Evolutionary conservation across 208 protist species (phyloP).

Genomic region (Acanthamoeba lenticulata): DNA sequence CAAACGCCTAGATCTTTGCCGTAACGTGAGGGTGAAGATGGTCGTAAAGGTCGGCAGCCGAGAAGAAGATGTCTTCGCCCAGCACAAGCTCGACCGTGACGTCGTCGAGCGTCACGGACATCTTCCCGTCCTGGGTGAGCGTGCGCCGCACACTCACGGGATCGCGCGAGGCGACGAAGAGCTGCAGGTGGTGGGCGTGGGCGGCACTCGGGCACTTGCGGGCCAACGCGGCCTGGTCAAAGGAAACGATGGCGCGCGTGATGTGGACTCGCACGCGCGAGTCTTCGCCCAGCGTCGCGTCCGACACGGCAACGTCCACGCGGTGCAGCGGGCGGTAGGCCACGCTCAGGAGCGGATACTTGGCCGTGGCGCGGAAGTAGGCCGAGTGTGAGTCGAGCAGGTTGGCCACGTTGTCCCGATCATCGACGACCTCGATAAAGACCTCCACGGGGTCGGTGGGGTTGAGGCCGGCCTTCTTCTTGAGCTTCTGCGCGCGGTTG

Average conservation of each 20-base stretch:
- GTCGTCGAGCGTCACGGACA: neutral
- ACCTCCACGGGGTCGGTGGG: neutral
- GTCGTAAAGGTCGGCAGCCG: neutral
- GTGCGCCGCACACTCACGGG: neutral
- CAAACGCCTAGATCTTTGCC: neutral
- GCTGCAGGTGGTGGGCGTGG: neutral
- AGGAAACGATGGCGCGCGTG: neutral
- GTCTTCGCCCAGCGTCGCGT: neutral
- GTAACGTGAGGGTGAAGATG: neutral
- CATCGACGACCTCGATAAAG: neutral
- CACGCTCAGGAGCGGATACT: neutral
- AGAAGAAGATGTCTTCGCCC: neutral
- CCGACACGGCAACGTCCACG: neutral
- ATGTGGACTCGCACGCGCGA: neutral
- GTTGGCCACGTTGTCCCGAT: neutral
- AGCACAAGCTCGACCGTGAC: neutral
- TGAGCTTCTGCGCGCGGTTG: constrained; percentile 96
- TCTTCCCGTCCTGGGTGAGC: neutral
- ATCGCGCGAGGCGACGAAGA: neutral
- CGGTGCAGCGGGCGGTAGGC: neutral
- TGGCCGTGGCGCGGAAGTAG: neutral
- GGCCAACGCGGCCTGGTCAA: neutral
- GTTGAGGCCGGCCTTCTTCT: constrained; percentile 91
- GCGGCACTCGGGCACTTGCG: neutral
- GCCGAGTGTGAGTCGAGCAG: neutral